Evolutionary conservation across 2,329 filamentous ascomycete species (phyloP).

Genomic region (Coniochaeta sp.): DNA sequence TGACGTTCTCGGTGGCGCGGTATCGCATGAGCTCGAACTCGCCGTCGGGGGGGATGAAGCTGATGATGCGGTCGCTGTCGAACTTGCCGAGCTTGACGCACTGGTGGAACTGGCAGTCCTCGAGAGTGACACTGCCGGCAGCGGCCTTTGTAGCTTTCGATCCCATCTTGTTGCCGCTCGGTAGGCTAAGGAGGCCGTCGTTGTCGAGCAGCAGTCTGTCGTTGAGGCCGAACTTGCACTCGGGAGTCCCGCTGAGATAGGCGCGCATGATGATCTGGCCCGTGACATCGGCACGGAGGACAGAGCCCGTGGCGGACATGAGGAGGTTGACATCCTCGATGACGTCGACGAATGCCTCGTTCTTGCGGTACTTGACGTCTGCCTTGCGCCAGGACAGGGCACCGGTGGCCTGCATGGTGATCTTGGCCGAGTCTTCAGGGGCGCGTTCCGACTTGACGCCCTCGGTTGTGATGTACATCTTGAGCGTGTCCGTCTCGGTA

Average conservation of each 20-base stretch:
- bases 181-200: constrained; percentile 56
- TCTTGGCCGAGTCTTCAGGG: constrained; percentile 90
- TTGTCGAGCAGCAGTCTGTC: constrained; percentile 88
- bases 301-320: constrained; percentile 95
- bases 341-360: constrained; percentile 98
- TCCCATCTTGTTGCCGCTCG: constrained; percentile 69
- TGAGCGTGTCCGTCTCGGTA: constrained; percentile 95
- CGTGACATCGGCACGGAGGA: constrained; percentile 90
- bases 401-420: constrained; percentile 98
- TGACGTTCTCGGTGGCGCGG: constrained; percentile 96
- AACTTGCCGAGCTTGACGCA: constrained; percentile 97
- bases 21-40: constrained; percentile 99
- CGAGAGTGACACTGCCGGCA: constrained; percentile 88
- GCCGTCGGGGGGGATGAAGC: constrained; percentile 91
- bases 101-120: constrained; percentile 98
- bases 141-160: constrained; percentile 92
- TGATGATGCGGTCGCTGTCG: constrained; percentile 93
- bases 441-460: constrained; percentile 87
- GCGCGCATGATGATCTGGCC: constrained; percentile 98
- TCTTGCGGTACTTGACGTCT: constrained; percentile 98
- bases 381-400: constrained; percentile 94
- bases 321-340: constrained; percentile 98
- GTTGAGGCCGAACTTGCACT: constrained; percentile 98
- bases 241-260: constrained; percentile 90
- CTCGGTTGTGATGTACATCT: constrained; percentile 99